Evolutionary conservation across 768 basidiomycete genomes (phyloP).

Genomic region (Suillus spraguei): DNA sequence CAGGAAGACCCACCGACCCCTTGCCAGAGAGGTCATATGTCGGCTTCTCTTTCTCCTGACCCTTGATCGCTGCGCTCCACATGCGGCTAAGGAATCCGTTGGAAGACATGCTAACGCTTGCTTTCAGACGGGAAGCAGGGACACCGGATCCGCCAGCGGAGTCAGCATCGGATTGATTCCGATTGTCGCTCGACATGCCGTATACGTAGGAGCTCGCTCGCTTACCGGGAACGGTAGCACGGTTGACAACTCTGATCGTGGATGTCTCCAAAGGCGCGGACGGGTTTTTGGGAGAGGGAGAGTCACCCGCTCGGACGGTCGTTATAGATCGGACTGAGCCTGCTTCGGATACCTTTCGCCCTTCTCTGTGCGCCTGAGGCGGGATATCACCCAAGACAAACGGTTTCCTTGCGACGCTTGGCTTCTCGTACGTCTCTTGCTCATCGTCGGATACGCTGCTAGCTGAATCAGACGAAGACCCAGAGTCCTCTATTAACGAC

Average conservation of each 20-base stretch:
- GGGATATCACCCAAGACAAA: conserved; percentile 52
- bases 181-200: conserved; percentile 20
- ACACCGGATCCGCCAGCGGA: conserved; percentile 20
- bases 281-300: conserved; percentile 22
- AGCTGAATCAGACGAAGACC: conserved; percentile 53
- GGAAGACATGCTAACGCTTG: conserved; percentile 45
- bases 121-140: conserved; percentile 25
- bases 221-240: conserved; percentile 21
- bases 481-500: conserved; percentile 64
- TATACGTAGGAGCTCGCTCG: conserved; percentile 34
- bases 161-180: conserved; percentile 16
- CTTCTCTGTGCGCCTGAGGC: conserved; percentile 43
- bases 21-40: conserved; percentile 15
- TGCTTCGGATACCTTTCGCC: conserved; percentile 38
- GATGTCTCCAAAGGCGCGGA: conserved; percentile 19
- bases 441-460: conserved; percentile 51
- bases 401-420: conserved; percentile 32
- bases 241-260: conserved; percentile 31
- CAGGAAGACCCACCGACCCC: conserved; percentile 13
- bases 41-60: conserved; percentile 32
- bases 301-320: conserved; percentile 35
- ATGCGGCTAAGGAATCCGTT: conserved; percentile 67
- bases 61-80: conserved; percentile 67
- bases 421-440: conserved; percentile 31
- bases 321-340: conserved; percentile 37